Percentiles rank a stretch among this genome's conserved stretches.
Conservation (phyloP, 2,329 filamentous ascomycete genomes). For the Epichloe hybrida region DNA sequence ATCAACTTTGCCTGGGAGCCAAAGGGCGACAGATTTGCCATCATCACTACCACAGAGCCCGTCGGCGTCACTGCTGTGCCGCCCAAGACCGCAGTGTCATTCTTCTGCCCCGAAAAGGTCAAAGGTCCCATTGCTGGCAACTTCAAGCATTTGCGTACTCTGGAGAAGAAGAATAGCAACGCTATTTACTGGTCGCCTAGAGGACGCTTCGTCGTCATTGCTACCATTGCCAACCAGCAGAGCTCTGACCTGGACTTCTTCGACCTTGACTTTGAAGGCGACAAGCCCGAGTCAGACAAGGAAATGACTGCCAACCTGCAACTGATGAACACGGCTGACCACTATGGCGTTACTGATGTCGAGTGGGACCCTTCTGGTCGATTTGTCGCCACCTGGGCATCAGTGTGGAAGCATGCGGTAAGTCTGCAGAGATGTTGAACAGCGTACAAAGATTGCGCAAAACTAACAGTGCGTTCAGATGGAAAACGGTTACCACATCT, state of each 20-base stretch:
- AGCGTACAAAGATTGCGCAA: not conserved
- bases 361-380: conserved; percentile 97
- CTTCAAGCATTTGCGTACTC: conserved; percentile 88
- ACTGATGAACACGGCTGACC: conserved; percentile 84
- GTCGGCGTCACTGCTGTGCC: conserved; percentile 64
- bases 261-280: conserved; percentile 95
- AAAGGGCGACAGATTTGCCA: conserved; percentile 91
- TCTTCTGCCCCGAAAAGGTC: conserved; percentile 92
- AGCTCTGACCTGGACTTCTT: conserved; percentile 95
- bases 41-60: conserved; percentile 87
- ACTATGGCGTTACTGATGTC: conserved; percentile 95
- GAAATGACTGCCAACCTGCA: conserved; percentile 89
- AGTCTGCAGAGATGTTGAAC: conserved; percentile 22
- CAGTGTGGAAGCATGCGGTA: conserved; percentile 91
- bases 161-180: conserved; percentile 99
- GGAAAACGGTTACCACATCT: conserved; percentile 98
- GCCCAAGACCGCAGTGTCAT: conserved; percentile 87
- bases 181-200: conserved; percentile 98
- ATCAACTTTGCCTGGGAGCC: conserved; percentile 99
- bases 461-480: conserved; percentile 43
- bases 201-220: conserved; percentile 88
- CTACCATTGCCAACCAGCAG: conserved; percentile 83
- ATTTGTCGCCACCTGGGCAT: conserved; percentile 86
- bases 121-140: conserved; percentile 74
- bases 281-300: conserved; percentile 86